Evolutionary conservation across 345 rosid genomes (phyloP).

Genomic region (Gossypium thurberi): DNA sequence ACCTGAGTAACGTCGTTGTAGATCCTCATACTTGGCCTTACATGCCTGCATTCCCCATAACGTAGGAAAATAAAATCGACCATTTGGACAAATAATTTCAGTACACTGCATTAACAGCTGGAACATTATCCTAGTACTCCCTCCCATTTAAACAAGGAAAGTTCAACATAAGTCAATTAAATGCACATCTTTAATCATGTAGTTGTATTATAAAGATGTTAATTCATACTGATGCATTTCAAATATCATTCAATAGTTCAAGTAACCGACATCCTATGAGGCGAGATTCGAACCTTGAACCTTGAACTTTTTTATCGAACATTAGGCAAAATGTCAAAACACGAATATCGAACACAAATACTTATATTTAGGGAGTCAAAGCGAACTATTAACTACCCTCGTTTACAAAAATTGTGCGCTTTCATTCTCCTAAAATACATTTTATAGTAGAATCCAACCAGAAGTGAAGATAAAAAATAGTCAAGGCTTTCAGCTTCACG

Average conservation of each 20-base stretch:
- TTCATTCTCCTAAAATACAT: no score
- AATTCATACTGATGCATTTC: neutral
- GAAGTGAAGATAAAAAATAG: neutral
- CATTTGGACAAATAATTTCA: neutral
- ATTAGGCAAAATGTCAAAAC: neutral
- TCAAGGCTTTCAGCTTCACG: neutral
- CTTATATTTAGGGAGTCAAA: no score
- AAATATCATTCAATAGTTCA: neutral
- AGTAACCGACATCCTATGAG: neutral
- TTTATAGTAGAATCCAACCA: no score
- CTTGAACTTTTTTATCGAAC: neutral
- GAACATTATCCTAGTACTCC: neutral
- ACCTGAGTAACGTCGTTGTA: slow-evolving; percentile 55
- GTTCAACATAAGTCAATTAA: neutral
- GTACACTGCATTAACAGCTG: neutral
- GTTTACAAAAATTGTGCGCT: no score
- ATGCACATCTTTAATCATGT: neutral
- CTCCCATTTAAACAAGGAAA: neutral
- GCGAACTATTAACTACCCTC: no score
- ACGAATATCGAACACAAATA: no score
- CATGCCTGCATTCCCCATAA: slow-evolving; percentile 46
- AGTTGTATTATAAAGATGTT: neutral
- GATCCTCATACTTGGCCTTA: slow-evolving; percentile 68
- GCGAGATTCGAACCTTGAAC: neutral
- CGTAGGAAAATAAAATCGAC: no score